Base-by-base conservation (phyloP, 2,329 filamentous ascomycete genomes). In the Sporothrix protearum region DNA sequence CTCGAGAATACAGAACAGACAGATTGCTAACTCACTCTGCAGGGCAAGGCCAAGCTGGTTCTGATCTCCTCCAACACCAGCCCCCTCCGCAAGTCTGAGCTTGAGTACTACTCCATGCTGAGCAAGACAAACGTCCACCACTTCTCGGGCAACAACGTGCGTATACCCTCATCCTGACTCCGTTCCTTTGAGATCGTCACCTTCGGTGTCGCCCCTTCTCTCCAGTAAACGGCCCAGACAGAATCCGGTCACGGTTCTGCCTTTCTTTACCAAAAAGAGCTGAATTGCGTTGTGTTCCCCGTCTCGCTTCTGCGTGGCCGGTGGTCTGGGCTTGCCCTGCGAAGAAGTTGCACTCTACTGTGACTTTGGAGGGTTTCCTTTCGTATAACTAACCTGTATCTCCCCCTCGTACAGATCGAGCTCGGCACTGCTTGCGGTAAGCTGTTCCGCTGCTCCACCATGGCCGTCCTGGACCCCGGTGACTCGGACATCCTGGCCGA, bases 81-180 rank as follows among this genome's bases (percentile, higher is more conserved):
- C 81, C 96, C 96, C 84, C 92, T 99, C 80, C 91, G 95, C 84
- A 99, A 98, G 91, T 93, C 89, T 80, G 95, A 98, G 88, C 90
- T 97, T 76, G 95, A 97, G 87, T 97, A 93, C 87, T 94, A 94
- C 87, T 89, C 89, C 82, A 96, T 96, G 93, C 85, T 97, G 80
- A 91, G 90, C 83, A 97, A 98, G 91, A 93, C 91, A 79, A 90
- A 92, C 76, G 95, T 98, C 80, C 95, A 98, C 89, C 96, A 99
- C 89, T 98, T 97, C 87, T 88, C 88, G 78, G 96, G 96, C 80
- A 97, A 96, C 91, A 98, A 98, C 90, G 95, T 98, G 91, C 91
- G 95, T 93, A 72, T 57, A 57, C 47, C 25, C 47, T 61, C 66
- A 25, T 57, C 28, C 36, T 19, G 19, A 19, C 33, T 42, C 10